Conservation (phyloP, 1,284 basidiomycete species). For the Cronartium quercuum region DNA sequence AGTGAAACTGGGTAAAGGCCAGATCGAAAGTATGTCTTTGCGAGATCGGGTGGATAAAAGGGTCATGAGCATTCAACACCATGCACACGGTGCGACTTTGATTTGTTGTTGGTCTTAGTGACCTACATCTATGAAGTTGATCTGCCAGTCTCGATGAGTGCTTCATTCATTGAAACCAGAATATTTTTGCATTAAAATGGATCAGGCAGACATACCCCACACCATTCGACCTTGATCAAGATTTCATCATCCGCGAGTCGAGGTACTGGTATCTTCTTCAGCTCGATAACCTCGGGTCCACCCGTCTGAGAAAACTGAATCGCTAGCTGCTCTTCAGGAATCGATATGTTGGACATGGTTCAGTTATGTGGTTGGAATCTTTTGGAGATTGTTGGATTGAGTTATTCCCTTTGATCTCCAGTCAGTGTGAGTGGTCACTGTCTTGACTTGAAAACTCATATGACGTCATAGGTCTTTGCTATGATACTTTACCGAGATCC, state of each 20-base stretch:
- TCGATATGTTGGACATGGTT: constrained; percentile 33
- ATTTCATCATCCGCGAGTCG: constrained; percentile 61
- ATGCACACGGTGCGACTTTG: constrained; percentile 45
- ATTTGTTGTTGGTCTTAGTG: constrained; percentile 43
- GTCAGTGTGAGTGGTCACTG: too few species aligned
- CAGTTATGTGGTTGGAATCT: too few species aligned
- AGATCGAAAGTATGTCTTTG: constrained; percentile 44
- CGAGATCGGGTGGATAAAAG: constrained; percentile 41
- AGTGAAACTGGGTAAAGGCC: constrained; percentile 57
- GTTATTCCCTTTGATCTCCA: too few species aligned
- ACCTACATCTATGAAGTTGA: constrained; percentile 66
- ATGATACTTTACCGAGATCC: too few species aligned
- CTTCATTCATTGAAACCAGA: neutral
- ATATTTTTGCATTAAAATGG: neutral
- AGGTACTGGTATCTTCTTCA: constrained; percentile 60
- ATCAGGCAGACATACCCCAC: neutral
- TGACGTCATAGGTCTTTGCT: too few species aligned
- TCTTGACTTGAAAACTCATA: too few species aligned
- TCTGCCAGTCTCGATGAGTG: constrained; percentile 1
- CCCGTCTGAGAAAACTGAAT: constrained; percentile 58
- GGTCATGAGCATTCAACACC: constrained; percentile 47
- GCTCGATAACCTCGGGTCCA: constrained; percentile 70
- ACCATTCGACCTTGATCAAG: constrained; percentile 63
- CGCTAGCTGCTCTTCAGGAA: constrained; percentile 55
- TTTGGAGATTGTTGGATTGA: too few species aligned